Base-by-base conservation (phyloP, 805 yeast genomes). In the Metschnikowia continentalis region DNA sequence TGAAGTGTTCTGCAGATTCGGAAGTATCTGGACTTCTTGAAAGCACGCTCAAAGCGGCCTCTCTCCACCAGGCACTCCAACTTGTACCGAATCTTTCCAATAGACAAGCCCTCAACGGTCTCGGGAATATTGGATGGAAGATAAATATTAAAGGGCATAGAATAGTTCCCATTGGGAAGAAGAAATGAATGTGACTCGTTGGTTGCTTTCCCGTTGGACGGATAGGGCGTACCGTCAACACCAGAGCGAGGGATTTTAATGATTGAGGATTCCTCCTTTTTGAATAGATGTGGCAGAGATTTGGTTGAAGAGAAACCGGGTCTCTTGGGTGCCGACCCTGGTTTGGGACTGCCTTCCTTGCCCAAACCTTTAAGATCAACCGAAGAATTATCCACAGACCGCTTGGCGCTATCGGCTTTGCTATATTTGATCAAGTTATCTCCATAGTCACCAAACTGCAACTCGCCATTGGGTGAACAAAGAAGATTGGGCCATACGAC, bases 101-200 rank as follows among this genome's bases (percentile, higher is more conserved):
- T 65, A 23, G 64, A 60, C 43, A 79, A 63, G 3, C 82, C 81
- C 61, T 79, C 83, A 1, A 79, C 71, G 0, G 83, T 74, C 55
- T 78, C 84, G 10, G 78, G 71, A 0, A 74, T 55, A 49, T 73
- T 71, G 1, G 80, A 70, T 0, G 84, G 83, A 26, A 80, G 61
- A 11, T 61, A 63, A 7, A 73, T 63, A 33, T 54, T 61, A 55
- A 80, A 80, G 0, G 83, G 83, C 46, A 80, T 61, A 40, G 74
- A 71, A 56, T 79, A 79, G 59, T 80, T 80, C 1, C 83, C 84
- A 49, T 73, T 66, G 1, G 81, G 82, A 30, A 80, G 62, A 13
- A 70, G 62, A 55, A 69, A 80, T 14, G 75, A 70, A 54, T 67
- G 68, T 11, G 49, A 35, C 23, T 56, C 60, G 19, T 45, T 48